Base-by-base conservation (phyloP, 179 eudicot species). In the Nepenthes alata region DNA sequence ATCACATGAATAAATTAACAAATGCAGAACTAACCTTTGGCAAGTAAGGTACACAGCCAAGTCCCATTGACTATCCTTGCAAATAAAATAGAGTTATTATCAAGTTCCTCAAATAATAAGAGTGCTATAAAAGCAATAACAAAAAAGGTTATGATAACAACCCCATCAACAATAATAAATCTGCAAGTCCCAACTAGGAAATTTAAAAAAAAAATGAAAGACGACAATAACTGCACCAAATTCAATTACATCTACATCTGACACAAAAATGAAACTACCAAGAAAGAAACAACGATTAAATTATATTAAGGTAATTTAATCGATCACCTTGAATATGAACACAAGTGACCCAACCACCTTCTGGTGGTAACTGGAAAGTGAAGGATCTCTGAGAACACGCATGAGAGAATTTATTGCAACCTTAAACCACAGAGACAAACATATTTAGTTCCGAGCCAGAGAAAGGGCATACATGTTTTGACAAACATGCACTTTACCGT, bases 371-470 rank as follows among this genome's bases (percentile, higher is more conserved):
- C 95, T 87, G 56, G 97, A 90, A 60, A 85, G 81, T 45, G 99
- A 90, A 65, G 99, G 91, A 75, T 94, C 99, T 74, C 96, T 80
- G 58, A 94, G 88, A 73, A 94, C 95, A 67, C 94, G 96, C 95
- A 94, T 87, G 63, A 94, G 97, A 7, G 94, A 94, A 78, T 82
- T 90, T 61, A 94, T 94, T 37, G 99, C 95, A 71, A 94, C 99
- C 99, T 94, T 78, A 54, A 77, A 70, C 25, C 57, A 69, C 10
- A 51, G 57, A 59, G 25, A 25, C n/a, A 62, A 61, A 52, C 14
- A 14, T 25, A n/a, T 54, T 55, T 39, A 13, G 50, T 69, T 58
- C 55, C 45, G 58, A 63, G 14, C 8, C 34, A 37, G 35, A 55
- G 36, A 36, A 59, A 36, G 45, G 47, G 52, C 49, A 47, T 9